Conservation (phyloP, 345 rosid species). For the Aethionema arabicum region DNA sequence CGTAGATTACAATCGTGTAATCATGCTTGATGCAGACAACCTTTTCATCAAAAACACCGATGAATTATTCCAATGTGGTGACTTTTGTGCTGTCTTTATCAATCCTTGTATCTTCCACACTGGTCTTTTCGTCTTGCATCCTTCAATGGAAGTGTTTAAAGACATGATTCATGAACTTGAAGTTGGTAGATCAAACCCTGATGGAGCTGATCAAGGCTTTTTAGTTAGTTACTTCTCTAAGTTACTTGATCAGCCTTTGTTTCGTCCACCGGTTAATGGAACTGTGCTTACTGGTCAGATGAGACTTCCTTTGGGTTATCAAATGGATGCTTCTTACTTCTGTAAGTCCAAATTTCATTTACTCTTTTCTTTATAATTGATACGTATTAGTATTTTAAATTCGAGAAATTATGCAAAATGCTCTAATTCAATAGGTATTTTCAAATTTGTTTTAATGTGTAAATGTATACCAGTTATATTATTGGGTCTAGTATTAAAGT, state of each 20-base stretch:
- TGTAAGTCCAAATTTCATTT: conserved; percentile 50
- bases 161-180: conserved; percentile 83
- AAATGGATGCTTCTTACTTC: conserved; percentile 96
- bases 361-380: too few relatives aligned
- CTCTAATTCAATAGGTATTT: too few relatives aligned
- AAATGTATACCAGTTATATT: too few relatives aligned
- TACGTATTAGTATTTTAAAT: too few relatives aligned
- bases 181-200: conserved; percentile 63
- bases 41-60: conserved; percentile 83
- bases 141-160: conserved; percentile 66
- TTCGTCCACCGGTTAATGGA: conserved; percentile 69
- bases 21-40: conserved; percentile 94
- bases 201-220: conserved; percentile 98
- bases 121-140: conserved; percentile 90
- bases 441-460: too few relatives aligned
- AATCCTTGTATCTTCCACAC: conserved; percentile 99
- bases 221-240: conserved; percentile 81
- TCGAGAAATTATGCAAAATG: too few relatives aligned
- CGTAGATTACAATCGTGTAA: conserved; percentile 80
- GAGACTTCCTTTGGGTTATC: conserved; percentile 93
- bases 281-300: conserved; percentile 60
- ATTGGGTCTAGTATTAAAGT: too few relatives aligned
- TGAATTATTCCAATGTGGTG: conserved; percentile 93
- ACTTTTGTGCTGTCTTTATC: conserved; percentile 93
- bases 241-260: conserved; percentile 82